Evolutionary conservation across 257 asterid genomes (phyloP).

Genomic region (Fraxinus americana): DNA sequence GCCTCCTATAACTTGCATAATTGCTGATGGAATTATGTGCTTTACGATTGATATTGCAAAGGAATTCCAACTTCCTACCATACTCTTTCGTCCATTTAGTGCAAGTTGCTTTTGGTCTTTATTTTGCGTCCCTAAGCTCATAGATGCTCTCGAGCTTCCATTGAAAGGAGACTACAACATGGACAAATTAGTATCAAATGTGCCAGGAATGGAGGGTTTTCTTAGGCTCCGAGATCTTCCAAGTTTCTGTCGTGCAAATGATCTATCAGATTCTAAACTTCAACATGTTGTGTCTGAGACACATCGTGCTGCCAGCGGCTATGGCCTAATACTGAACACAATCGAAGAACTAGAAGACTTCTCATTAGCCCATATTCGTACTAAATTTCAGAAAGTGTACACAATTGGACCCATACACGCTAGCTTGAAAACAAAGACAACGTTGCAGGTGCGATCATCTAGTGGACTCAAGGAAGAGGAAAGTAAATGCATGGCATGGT

Average conservation of each 20-base stretch:
- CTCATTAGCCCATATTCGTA: conserved; percentile 28
- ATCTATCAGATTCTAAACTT: conserved; percentile 10
- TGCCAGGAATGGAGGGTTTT: conserved; percentile 25
- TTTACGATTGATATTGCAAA: conserved; percentile 36
- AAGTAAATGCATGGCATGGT: conserved; percentile 33
- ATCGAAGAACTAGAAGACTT: conserved; percentile 39
- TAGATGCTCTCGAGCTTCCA: conserved; percentile 43
- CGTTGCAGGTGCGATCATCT: not conserved
- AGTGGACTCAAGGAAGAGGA: conserved; percentile 27
- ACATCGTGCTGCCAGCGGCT: conserved; percentile 22
- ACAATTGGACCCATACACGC: conserved; percentile 39
- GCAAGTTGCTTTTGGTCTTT: conserved; percentile 39
- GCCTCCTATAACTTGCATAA: conserved; percentile 28
- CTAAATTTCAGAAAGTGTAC: conserved; percentile 25
- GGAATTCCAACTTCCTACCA: conserved; percentile 28
- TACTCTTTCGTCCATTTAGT: conserved; percentile 29
- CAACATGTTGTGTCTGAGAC: conserved; percentile 21
- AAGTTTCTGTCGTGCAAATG: conserved; percentile 27
- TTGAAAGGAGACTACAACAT: conserved; percentile 21
- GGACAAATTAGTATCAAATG: conserved; percentile 22
- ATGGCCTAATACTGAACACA: conserved; percentile 39
- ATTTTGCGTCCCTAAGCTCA: conserved; percentile 34
- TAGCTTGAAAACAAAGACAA: conserved; percentile 12
- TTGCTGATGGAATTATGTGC: conserved; percentile 36
- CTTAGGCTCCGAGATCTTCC: conserved; percentile 37